phyloP scores from a whole-genome alignment of 108 stramenopile genomes.

The Discostella pseudostelligera region DNA sequence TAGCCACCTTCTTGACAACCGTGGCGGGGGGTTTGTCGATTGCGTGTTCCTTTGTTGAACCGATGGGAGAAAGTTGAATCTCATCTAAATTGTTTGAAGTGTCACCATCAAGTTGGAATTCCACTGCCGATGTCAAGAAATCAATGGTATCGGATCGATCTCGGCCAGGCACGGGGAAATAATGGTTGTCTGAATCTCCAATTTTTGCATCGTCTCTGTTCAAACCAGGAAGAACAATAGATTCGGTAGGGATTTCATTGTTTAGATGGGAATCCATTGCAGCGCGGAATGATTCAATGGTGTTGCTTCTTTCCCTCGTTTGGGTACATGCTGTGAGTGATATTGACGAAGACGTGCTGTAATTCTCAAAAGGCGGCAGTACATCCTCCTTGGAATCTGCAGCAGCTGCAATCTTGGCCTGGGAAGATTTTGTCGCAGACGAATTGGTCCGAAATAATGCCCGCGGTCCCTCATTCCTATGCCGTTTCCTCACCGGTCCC shows the following conservation, averaged over 20 bases:
- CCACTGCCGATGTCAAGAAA: slow-evolving; percentile 22
- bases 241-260: slow-evolving; percentile 18
- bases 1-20: neutral
- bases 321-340: neutral
- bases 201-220: slow-evolving; percentile 2
- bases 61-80: neutral
- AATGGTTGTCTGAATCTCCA: neutral
- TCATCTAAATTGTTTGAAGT: slow-evolving; percentile 2
- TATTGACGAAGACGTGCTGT: neutral
- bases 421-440: neutral
- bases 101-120: slow-evolving; percentile 6
- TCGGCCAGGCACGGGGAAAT: slow-evolving; percentile 11
- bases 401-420: neutral
- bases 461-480: slow-evolving; percentile 14
- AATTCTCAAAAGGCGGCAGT: slow-evolving; percentile 4
- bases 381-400: slow-evolving; percentile 10
- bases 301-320: slow-evolving; percentile 37
- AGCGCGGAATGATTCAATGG: slow-evolving; percentile 43
- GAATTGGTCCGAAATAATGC: slow-evolving; percentile 11
- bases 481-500: slow-evolving; percentile 40
- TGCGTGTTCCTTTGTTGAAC: neutral
- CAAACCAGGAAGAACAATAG: slow-evolving; percentile 19
- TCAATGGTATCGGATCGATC: slow-evolving; percentile 37
- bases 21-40: neutral
- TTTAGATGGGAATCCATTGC: slow-evolving; percentile 31